Percentiles rank a stretch among this genome's conserved stretches.
Conservation (phyloP, 495 filamentous ascomycete genomes). For the Penicillium salamii region DNA sequence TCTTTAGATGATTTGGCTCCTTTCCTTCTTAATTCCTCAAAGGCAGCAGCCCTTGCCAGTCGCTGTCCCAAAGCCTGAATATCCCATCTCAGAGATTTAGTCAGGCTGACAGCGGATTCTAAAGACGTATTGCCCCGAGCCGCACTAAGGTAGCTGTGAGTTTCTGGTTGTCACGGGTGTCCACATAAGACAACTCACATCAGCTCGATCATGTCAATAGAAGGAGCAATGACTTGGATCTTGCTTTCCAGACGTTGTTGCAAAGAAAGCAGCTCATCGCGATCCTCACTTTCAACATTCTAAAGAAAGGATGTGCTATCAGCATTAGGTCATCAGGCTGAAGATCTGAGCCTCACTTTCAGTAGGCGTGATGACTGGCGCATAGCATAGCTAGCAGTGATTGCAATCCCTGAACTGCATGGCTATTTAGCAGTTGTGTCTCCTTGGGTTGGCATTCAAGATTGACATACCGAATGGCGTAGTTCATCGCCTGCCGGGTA, state of each 20-base stretch:
- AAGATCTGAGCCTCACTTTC: constrained; percentile 50
- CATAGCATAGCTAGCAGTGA: constrained; percentile 60
- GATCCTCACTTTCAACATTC: constrained; percentile 66
- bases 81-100: constrained; percentile 81
- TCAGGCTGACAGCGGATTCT: constrained; percentile 82
- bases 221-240: constrained; percentile 85
- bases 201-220: constrained; percentile 91
- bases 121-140: constrained; percentile 93
- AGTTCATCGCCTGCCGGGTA: constrained; percentile 85
- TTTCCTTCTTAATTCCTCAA: constrained; percentile 57
- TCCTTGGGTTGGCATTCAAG: not conserved
- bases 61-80: constrained; percentile 82
- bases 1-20: constrained; percentile 48
- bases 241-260: constrained; percentile 79
- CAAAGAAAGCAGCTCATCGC: constrained; percentile 65
- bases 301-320: constrained; percentile 23
- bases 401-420: constrained; percentile 74
- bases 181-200: constrained; percentile 53
- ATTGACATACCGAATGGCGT: constrained; percentile 64
- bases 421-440: not conserved
- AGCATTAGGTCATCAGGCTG: constrained; percentile 1
- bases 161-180: not conserved
- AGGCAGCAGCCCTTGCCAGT: constrained; percentile 64
- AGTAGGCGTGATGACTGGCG: constrained; percentile 76
- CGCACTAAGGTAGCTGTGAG: constrained; percentile 50